Conservation (phyloP, 2,329 filamentous ascomycete species). For the Amesomyces nigricolor region DNA sequence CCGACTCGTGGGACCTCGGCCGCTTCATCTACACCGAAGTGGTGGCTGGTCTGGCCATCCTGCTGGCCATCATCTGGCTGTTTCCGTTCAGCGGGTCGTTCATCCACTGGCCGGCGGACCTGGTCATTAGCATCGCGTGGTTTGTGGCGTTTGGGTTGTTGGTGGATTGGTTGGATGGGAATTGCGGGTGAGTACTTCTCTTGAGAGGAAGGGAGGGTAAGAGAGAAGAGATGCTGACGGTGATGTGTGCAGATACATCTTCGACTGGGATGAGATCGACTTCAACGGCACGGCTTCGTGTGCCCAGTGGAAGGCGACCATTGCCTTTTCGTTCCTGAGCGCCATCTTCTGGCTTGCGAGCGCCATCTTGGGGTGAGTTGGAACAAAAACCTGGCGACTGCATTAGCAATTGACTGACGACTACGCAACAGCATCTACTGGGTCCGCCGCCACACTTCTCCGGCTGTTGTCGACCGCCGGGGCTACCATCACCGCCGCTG, state of each 20-base stretch:
- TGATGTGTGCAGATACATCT: slow-evolving; percentile 36
- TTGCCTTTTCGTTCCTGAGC: slow-evolving; percentile 67
- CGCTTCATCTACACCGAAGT: slow-evolving; percentile 73
- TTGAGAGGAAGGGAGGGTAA: too few species aligned
- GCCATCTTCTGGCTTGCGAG: slow-evolving; percentile 66
- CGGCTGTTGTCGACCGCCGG: slow-evolving; percentile 6
- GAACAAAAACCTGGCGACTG: too few species aligned
- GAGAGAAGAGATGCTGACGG: slow-evolving; percentile 3
- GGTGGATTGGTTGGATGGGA: slow-evolving; percentile 40
- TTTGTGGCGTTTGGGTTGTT: slow-evolving; percentile 64
- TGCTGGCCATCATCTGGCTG: slow-evolving; percentile 66
- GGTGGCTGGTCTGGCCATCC: slow-evolving; percentile 61
- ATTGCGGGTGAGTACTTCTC: slow-evolving; percentile 37
- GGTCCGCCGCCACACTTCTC: slow-evolving; percentile 40
- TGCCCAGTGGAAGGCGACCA: slow-evolving; percentile 62
- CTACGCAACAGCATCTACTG: slow-evolving; percentile 38
- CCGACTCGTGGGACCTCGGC: slow-evolving; percentile 49
- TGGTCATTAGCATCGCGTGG: slow-evolving; percentile 64
- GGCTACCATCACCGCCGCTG: slow-evolving; percentile 36
- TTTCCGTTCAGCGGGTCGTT: slow-evolving; percentile 64
- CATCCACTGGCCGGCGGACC: slow-evolving; percentile 64
- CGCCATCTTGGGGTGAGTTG: slow-evolving; percentile 44
- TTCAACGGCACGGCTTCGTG: slow-evolving; percentile 49
- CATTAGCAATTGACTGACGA: neutral
- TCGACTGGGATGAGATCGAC: slow-evolving; percentile 53